Percentiles rank a stretch among this genome's conserved stretches.
These are phyloP conservation scores for Colletotrichum eleusines DNA, from an alignment of 2,329 filamentous ascomycete species.

Conservation along the genomic window DNA sequence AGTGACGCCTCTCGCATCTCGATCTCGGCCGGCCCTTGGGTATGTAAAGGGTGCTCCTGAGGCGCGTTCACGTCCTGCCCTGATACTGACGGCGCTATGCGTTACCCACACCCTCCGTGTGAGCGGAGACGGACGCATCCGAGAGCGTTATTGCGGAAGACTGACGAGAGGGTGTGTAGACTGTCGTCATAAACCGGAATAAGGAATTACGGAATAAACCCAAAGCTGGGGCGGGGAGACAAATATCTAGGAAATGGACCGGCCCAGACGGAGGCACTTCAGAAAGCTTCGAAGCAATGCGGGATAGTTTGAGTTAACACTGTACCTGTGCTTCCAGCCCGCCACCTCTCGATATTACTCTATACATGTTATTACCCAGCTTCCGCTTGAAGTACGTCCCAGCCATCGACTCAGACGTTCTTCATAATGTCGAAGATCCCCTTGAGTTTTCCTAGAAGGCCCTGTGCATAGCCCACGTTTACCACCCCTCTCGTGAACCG, in stretches of 20 bases:
- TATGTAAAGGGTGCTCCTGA: background rate
- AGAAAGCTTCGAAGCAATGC: background rate
- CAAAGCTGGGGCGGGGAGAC: background rate
- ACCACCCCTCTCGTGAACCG: conserved; percentile 72
- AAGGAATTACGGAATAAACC: background rate
- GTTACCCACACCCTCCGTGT: background rate
- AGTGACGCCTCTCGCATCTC: too few species aligned
- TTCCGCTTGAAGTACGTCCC: background rate
- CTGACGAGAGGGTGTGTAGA: background rate
- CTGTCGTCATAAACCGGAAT: background rate
- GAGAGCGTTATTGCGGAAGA: background rate
- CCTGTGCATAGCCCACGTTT: conserved; percentile 69
- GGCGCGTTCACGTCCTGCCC: background rate
- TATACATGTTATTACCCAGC: background rate
- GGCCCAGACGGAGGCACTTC: background rate
- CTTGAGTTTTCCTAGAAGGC: conserved; percentile 52
- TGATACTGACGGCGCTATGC: background rate
- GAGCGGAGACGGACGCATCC: background rate
- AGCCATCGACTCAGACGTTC: conserved; percentile 52
- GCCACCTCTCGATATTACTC: background rate
- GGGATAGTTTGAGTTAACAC: conserved; percentile 5
- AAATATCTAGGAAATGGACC: background rate
- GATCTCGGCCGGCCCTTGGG: background rate
- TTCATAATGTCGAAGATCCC: conserved; percentile 57
- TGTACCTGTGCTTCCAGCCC: background rate